Evolutionary conservation across 345 rosid species (phyloP).

Genomic region (Carallia pectinifolia): DNA sequence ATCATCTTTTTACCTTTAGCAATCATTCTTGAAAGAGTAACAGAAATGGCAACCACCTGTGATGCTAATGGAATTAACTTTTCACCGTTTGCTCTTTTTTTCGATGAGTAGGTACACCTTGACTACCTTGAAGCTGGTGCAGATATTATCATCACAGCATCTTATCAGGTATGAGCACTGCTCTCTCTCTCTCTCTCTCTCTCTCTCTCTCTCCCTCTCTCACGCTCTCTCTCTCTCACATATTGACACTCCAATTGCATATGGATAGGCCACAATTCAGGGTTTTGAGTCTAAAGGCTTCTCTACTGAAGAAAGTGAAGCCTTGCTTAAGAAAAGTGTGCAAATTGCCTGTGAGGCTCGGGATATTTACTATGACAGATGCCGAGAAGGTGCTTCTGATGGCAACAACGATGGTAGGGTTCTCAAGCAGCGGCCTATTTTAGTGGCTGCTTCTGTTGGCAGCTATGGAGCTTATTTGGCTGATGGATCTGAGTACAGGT

Average conservation of each 20-base stretch:
- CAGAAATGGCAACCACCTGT: no score
- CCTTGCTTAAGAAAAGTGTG: conserved; percentile 61
- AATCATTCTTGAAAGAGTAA: no score
- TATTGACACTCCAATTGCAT: conserved; percentile 13
- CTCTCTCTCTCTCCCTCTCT: neutral
- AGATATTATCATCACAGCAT: conserved; percentile 66
- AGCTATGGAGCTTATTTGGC: conserved; percentile 90
- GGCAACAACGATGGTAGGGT: conserved; percentile 29
- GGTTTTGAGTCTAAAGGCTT: conserved; percentile 74
- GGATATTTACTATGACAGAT: conserved; percentile 44
- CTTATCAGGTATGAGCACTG: conserved; percentile 56
- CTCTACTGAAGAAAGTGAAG: conserved; percentile 51
- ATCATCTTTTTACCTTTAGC: no score
- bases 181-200: neutral
- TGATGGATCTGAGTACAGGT: conserved; percentile 91
- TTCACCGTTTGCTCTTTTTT: conserved; percentile 13
- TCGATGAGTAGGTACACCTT: conserved; percentile 59
- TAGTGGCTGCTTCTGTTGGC: conserved; percentile 82
- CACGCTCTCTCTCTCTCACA: neutral
- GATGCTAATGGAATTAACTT: neutral
- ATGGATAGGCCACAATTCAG: conserved; percentile 69
- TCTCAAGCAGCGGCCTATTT: conserved; percentile 48
- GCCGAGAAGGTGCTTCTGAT: conserved; percentile 31
- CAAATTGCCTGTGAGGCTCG: conserved; percentile 72
- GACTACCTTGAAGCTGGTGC: conserved; percentile 90